Conservation (phyloP, 2,329 filamentous ascomycete genomes). For the Paecilomyces sp. region DNA sequence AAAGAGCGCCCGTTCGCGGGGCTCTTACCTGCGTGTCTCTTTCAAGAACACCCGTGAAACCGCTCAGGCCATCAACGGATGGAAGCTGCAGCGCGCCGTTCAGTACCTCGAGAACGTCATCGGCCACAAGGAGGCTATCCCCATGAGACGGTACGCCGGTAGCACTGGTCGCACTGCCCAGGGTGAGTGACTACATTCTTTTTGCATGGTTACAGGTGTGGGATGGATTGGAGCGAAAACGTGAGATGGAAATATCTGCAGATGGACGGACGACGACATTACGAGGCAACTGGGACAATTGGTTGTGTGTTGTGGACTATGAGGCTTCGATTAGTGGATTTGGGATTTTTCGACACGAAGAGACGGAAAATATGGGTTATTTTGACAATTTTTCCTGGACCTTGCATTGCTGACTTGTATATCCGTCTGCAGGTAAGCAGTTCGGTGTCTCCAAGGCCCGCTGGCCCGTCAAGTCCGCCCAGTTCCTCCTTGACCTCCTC, state of each 20-base stretch:
- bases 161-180: constrained; percentile 93
- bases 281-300: background rate
- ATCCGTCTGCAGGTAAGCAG: constrained; percentile 70
- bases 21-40: constrained; percentile 96
- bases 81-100: constrained; percentile 92
- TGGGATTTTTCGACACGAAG: background rate
- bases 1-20: constrained; percentile 96
- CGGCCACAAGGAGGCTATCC: constrained; percentile 94
- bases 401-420: constrained; percentile 10
- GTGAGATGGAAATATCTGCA: constrained; percentile 2
- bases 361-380: background rate
- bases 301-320: background rate
- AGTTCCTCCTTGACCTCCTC: constrained; percentile 94
- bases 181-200: constrained; percentile 60
- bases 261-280: constrained; percentile 1
- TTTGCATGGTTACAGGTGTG: background rate
- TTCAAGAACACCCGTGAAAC: constrained; percentile 99
- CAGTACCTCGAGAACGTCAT: constrained; percentile 98
- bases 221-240: constrained; percentile 3
- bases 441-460: constrained; percentile 96
- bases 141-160: constrained; percentile 96
- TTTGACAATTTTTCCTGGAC: background rate
- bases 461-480: constrained; percentile 98
- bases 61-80: constrained; percentile 98
- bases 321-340: constrained; percentile 1